Base-by-base conservation (phyloP, 2,329 filamentous ascomycete species). In the Epichloe uncinata region DNA sequence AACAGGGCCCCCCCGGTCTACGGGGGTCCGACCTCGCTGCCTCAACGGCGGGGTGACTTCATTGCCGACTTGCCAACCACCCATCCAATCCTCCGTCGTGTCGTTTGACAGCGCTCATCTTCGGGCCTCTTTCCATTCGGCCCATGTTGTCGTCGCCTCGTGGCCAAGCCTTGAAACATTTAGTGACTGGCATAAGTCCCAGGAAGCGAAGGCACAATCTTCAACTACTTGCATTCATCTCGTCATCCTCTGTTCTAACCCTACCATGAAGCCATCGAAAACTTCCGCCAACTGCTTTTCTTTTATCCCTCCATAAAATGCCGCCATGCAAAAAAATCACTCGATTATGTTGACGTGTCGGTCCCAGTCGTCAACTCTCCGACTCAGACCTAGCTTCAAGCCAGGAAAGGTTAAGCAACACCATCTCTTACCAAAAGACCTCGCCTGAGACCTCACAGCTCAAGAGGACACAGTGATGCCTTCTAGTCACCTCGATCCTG, bases 401-500 rank as follows among this genome's bases (percentile, higher is more conserved):
- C 11, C 8, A 37, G 20, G 1, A 46, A 38, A 22, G 26, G 26
- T 26, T 11, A 4, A 4, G 13, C 20, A 16, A 46, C 33, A 7
- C 7, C 34, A 15, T 15, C 13, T 20, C 11, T 16, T 16, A 11
- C 35, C 1, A 26, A 18, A 2, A 26, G 7, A 8, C 26, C 26
- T 26, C 22, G 1, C 22, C 22, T 0, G 22, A 41, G 36, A 30
- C 16, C 26, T 42, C 38, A 48, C n/a, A 36, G 26, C 15, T 18
- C 2, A 12, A 13, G 13, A n/a, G 11, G 20, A 26, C 46, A 8
- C 45, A 38, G 6, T 20, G 26, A 41, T 40, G 40, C 8, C 15
- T 18, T 41, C 50, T 52, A 55, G 22, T 61, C 63, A 35, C 71
- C 72, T 41, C 62, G 62, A 22, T 73, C 69, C 43, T 64, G 65